Evolutionary conservation across 2,329 filamentous ascomycete species (phyloP), one percentile per base, ranked within the genome.

Genomic region (Claviceps monticola): DNA sequence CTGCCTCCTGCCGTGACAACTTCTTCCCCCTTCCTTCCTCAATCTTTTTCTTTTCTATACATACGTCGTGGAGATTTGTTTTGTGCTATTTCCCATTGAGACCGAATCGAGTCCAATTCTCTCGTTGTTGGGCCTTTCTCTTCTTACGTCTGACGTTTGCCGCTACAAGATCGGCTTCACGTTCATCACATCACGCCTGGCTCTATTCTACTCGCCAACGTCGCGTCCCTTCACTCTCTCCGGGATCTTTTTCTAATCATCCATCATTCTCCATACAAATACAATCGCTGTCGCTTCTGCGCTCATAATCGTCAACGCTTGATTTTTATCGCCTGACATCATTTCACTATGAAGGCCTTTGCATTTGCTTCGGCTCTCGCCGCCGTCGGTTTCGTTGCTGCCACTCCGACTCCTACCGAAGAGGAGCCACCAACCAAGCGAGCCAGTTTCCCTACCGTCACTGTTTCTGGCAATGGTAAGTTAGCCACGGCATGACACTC

Each of bases 381-480:
- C 57, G 71, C 71, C 59, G 60, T 71, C 54, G 64, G 63, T 53
- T 54, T 69, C 55, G 75, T 69, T 55, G 62, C 64, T 23, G 75
- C 75, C 51, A 68, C 67, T 11, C 77, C 79, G 48, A 79, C 78
- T 34, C 66, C 64, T 44, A 77, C 73, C 8, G 64, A 69, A 54
- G 70, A 69, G 51, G 64, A 74, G 56, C 66, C 72, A 19, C 73
- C 74, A 7, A 66, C 64, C 62, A 78, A 78, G 65, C 72, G 77
- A 50, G 71, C 71, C 55, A 65, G 66, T 48, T 58, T 78, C 26
- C 72, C 77, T 17, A 64, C 70, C 14, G 72, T 81, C 56, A 73
- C 73, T 0, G 74, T 68, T 48, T 77, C 74, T 19, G 78, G 78
- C 58, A 81, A 80, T 68, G 78, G 77, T 80, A 68, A 58, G 67